Percentiles rank a stretch among this genome's conserved stretches.
These are phyloP conservation scores for Paramecium pentaurelia DNA, from an alignment of 73 alveolate species.

Conservation along the genomic window DNA sequence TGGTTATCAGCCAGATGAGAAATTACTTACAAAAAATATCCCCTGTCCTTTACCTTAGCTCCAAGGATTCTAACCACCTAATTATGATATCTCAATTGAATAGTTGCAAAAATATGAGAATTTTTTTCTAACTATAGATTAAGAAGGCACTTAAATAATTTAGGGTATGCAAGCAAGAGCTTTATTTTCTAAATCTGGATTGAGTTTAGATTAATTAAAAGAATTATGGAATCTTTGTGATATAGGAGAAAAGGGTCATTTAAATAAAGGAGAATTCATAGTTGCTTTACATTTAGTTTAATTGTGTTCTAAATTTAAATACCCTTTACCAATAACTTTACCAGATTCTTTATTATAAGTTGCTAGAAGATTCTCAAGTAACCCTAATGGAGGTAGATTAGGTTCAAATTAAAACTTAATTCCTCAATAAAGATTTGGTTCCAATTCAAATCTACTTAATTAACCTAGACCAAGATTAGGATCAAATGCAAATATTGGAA, in stretches of 20 bases:
- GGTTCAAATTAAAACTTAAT: background rate
- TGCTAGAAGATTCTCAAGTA: background rate
- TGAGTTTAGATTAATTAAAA: background rate
- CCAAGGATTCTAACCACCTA: background rate
- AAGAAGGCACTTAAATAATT: background rate
- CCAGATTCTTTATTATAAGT: background rate
- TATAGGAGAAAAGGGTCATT: conserved; percentile 32
- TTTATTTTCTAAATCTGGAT: background rate
- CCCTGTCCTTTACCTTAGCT: background rate
- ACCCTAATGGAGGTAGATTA: background rate
- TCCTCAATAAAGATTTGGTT: conserved; percentile 6
- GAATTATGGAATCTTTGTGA: conserved; percentile 37
- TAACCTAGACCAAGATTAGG: background rate
- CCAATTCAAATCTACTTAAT: background rate
- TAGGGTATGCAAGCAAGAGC: conserved; percentile 18
- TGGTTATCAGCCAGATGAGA: background rate
- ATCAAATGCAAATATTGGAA: background rate
- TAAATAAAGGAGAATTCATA: conserved; percentile 19
- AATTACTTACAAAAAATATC: background rate
- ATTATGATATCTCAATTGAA: background rate
- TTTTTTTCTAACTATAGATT: background rate
- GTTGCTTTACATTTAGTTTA: background rate
- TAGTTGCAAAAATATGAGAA: conserved; percentile 10
- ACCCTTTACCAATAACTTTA: background rate
- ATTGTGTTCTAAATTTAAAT: background rate